Percentiles rank a stretch among this genome's conserved stretches.
These are phyloP conservation scores for Avena sativa DNA, from an alignment of 176 grass and related monocot genomes.

Conservation along the genomic window DNA sequence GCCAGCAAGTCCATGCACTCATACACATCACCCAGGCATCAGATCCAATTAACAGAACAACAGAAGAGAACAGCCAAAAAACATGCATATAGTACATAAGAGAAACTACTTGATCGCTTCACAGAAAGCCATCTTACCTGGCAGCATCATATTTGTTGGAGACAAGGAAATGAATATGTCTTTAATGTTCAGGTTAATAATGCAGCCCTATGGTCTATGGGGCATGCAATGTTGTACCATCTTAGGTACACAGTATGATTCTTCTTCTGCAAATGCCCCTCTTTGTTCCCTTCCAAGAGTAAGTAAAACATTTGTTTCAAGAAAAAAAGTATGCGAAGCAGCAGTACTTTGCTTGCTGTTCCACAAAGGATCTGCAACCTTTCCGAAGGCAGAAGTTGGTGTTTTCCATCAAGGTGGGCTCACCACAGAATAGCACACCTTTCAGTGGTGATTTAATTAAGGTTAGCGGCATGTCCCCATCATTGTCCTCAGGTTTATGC, in stretches of 20 bases:
- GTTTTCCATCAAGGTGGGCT: background rate
- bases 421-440: too few relatives aligned
- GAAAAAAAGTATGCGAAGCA: background rate
- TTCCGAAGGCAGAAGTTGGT: conserved; percentile 2
- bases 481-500: too few relatives aligned
- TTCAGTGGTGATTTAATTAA: too few relatives aligned
- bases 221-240: background rate
- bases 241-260: background rate
- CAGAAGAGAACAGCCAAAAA: background rate
- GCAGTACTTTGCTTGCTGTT: background rate
- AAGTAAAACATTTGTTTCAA: background rate
- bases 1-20: background rate
- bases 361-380: background rate
- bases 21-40: background rate
- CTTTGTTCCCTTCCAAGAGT: background rate
- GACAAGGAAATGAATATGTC: background rate
- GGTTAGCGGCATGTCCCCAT: too few relatives aligned
- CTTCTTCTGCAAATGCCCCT: background rate
- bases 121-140: background rate
- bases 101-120: background rate
- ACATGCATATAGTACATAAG: background rate
- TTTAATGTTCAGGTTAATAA: background rate
- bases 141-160: background rate
- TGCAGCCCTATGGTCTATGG: background rate
- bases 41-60: background rate